Percentiles rank a stretch among this genome's conserved stretches.
phyloP scores from a whole-genome alignment of 768 basidiomycete genomes.

The Nidularia pulvinata region DNA sequence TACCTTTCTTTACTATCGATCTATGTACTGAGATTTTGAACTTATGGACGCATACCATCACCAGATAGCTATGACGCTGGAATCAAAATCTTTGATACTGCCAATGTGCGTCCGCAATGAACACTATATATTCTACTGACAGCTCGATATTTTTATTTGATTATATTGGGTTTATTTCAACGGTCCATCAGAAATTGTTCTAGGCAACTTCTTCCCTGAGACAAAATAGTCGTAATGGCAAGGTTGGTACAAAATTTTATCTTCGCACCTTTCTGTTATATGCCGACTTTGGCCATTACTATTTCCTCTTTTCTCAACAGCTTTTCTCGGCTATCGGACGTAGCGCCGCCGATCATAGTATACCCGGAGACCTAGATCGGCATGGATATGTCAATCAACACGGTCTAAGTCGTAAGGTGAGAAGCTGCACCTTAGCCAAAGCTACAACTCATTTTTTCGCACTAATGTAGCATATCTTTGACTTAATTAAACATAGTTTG shows the following conservation, averaged over 20 bases:
- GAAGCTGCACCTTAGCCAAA: background rate
- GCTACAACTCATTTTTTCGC: background rate
- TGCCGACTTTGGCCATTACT: no score
- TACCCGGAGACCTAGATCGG: conserved; percentile 20
- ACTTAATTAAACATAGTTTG: conserved; percentile 57
- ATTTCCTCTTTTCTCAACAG: conserved; percentile 21
- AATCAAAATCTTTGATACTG: conserved; percentile 63
- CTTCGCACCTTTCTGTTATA: background rate
- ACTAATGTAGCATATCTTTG: conserved; percentile 65
- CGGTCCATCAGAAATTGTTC: conserved; percentile 61
- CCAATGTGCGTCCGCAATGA: conserved; percentile 29
- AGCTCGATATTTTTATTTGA: background rate
- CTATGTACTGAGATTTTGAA: no score
- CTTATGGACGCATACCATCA: no score
- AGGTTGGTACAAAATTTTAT: conserved; percentile 31
- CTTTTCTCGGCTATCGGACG: conserved; percentile 27
- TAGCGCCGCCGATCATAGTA: conserved; percentile 3
- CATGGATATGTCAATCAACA: conserved; percentile 54
- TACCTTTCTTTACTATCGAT: no score
- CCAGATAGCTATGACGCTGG: conserved; percentile 53
- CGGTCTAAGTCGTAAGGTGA: conserved; percentile 34
- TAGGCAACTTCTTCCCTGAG: conserved; percentile 60
- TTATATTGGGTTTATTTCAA: conserved; percentile 56
- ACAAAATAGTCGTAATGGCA: conserved; percentile 83
- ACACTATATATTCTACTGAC: background rate